phyloP scores from a whole-genome alignment of 192 early-diverging fungal species.

The Linnemannia exigua region DNA sequence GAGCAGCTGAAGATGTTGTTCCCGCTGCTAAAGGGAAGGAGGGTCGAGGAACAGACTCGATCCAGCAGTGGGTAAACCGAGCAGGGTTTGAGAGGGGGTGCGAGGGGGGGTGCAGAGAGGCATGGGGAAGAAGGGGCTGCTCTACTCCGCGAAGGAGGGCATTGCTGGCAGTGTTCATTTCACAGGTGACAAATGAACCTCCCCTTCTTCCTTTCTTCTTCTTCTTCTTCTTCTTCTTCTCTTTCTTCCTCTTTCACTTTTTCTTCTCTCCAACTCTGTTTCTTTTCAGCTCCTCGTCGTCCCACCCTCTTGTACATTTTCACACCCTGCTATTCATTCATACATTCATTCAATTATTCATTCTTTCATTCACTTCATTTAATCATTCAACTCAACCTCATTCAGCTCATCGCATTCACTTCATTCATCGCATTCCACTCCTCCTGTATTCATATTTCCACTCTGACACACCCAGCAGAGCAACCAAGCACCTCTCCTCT shows the following conservation, averaged over 20 bases:
- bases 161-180: too few relatives aligned
- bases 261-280: neutral
- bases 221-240: neutral
- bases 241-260: neutral
- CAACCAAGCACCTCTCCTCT: neutral
- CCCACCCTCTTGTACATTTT: neutral
- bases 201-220: neutral
- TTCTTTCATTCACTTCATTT: neutral
- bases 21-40: too few relatives aligned
- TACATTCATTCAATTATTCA: too few relatives aligned
- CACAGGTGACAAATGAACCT: too few relatives aligned
- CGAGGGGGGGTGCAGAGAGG: too few relatives aligned
- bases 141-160: too few relatives aligned
- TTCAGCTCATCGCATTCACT: constrained; percentile 2
- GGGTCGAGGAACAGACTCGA: too few relatives aligned
- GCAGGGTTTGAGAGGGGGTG: too few relatives aligned
- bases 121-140: too few relatives aligned
- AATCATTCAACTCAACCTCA: too few relatives aligned
- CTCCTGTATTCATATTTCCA: neutral
- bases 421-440: neutral
- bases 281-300: neutral
- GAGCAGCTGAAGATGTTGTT: too few relatives aligned
- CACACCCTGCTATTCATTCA: neutral
- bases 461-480: neutral
- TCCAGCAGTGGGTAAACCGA: too few relatives aligned